Percentiles rank a stretch among this genome's conserved stretches.
Conservation (phyloP, 306 rosid species). For the Prunus armeniaca region DNA sequence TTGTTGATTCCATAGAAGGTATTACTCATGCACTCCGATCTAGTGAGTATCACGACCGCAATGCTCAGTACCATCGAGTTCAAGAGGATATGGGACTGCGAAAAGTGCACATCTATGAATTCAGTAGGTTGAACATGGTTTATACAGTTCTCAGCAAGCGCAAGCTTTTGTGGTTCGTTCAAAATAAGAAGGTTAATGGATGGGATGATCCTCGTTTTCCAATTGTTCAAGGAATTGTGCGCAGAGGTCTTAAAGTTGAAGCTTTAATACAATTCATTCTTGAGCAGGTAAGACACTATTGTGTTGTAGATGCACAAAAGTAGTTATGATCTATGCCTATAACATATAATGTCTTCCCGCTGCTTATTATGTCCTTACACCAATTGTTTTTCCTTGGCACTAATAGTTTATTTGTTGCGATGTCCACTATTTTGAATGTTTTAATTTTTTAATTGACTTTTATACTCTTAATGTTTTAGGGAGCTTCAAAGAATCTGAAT, state of each 20-base stretch:
- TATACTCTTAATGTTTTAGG: slow-evolving; percentile 42
- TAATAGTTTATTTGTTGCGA: background rate
- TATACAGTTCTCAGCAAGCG: slow-evolving; percentile 96
- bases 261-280: slow-evolving; percentile 85
- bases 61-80: slow-evolving; percentile 75
- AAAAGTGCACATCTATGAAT: slow-evolving; percentile 78
- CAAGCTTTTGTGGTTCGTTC: slow-evolving; percentile 94
- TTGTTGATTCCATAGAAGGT: slow-evolving; percentile 78
- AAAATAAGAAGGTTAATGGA: slow-evolving; percentile 84
- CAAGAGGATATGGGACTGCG: slow-evolving; percentile 80
- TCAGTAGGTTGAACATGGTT: slow-evolving; percentile 87
- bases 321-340: background rate
- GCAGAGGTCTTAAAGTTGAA: slow-evolving; percentile 85
- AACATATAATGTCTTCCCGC: background rate
- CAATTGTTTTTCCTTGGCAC: background rate
- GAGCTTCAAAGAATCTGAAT: slow-evolving; percentile 91
- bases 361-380: background rate
- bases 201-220: slow-evolving; percentile 98
- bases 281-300: slow-evolving; percentile 63
- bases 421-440: background rate
- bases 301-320: background rate
- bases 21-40: slow-evolving; percentile 93
- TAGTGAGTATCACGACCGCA: slow-evolving; percentile 94
- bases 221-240: slow-evolving; percentile 91
- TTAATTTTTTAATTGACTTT: slow-evolving; percentile 12